Percentiles rank a stretch among this genome's conserved stretches.
phyloP scores from a whole-genome alignment of 2,329 filamentous ascomycete genomes.

The Talaromyces sp. region DNA sequence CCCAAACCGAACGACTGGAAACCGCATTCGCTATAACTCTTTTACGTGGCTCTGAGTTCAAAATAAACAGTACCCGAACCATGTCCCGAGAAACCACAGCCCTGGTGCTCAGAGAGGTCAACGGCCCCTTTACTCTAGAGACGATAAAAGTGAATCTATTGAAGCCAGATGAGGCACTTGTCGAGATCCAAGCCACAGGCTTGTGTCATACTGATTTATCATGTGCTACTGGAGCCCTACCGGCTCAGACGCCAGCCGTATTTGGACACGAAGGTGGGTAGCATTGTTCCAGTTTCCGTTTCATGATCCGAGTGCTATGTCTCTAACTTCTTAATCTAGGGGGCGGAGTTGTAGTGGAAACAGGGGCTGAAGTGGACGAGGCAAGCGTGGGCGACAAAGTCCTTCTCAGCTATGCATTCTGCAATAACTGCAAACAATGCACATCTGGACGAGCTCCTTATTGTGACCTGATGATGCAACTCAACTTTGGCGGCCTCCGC shows the following conservation, averaged over 20 bases:
- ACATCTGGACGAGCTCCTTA: slow-evolving; percentile 15
- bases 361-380: neutral
- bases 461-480: slow-evolving; percentile 17
- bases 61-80: neutral
- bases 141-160: neutral
- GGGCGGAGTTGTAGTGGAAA: neutral
- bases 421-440: slow-evolving; percentile 19
- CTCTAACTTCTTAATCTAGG: neutral
- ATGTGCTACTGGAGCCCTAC: neutral
- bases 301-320: neutral
- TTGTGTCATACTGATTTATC: neutral
- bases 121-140: neutral
- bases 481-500: slow-evolving; percentile 23
- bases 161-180: neutral
- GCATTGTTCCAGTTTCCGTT: too few species aligned
- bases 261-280: neutral
- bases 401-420: slow-evolving; percentile 23
- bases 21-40: neutral
- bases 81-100: neutral
- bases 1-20: neutral
- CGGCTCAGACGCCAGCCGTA: neutral
- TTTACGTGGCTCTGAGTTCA: neutral
- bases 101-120: neutral
- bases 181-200: neutral
- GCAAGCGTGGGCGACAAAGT: slow-evolving; percentile 25